These are phyloP conservation scores for Boletus fagicola DNA, from an alignment of 768 basidiomycete genomes.

Conservation along the genomic window DNA sequence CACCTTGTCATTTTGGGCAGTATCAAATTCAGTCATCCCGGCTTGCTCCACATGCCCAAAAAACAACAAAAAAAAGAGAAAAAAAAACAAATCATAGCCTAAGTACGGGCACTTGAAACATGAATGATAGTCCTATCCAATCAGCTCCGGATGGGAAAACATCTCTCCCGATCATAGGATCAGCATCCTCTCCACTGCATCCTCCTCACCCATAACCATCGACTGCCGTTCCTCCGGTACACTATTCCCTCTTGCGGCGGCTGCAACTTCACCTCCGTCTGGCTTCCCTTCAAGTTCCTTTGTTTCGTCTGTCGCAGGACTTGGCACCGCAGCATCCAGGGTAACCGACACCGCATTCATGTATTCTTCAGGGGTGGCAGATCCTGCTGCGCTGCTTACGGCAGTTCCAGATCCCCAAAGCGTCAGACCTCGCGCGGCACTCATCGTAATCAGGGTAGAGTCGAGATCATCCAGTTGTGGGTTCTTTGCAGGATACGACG, in stretches of 20 bases:
- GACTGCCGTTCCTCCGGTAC: not conserved
- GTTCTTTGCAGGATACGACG: constrained; percentile 42
- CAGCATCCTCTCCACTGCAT: constrained; percentile 23
- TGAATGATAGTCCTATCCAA: not conserved
- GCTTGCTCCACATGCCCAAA: not conserved
- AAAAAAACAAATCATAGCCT: not conserved
- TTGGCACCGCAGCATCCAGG: not conserved
- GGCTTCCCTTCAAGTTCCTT: not conserved
- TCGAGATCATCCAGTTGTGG: constrained; percentile 45
- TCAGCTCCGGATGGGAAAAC: not conserved
- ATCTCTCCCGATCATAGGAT: not conserved
- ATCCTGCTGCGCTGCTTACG: not conserved
- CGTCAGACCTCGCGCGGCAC: constrained; percentile 48
- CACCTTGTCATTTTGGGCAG: constrained; percentile 6
- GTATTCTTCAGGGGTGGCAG: constrained; percentile 1
- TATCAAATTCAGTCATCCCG: constrained; percentile 1
- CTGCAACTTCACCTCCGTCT: not conserved
- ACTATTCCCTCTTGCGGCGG: not conserved
- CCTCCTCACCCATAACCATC: constrained; percentile 19
- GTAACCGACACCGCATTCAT: not conserved
- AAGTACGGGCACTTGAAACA: not conserved
- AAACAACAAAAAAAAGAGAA: not conserved
- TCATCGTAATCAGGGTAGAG: constrained; percentile 46
- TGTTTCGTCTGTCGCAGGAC: not conserved
- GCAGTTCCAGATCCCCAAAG: constrained; percentile 40